phyloP scores from a whole-genome alignment of 345 rosid genomes.

The Lumnitzera littorea region DNA sequence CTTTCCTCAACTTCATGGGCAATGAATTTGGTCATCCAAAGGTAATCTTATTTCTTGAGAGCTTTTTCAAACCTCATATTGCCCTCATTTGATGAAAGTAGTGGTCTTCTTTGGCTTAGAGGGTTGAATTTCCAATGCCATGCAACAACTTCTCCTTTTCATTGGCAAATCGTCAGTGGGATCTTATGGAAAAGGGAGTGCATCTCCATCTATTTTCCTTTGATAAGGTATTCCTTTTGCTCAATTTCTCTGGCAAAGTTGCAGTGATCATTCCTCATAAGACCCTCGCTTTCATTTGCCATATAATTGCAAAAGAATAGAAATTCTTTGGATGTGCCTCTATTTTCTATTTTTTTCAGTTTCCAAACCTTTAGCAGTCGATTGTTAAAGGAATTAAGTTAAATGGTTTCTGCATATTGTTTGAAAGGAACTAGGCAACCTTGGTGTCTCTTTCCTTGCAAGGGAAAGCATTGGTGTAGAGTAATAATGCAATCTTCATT shows the following conservation, averaged over 20 bases:
- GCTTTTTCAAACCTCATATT: neutral
- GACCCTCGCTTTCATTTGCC: no score
- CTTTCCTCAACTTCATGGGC: constrained; percentile 96
- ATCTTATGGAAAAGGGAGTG: constrained; percentile 58
- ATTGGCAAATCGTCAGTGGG: constrained; percentile 81
- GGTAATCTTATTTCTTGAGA: constrained; percentile 28
- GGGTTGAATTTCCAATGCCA: constrained; percentile 87
- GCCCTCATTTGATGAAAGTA: constrained; percentile 14
- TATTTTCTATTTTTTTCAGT: no score
- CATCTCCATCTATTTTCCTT: constrained; percentile 57
- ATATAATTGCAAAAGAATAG: no score
- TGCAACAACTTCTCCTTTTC: constrained; percentile 82
- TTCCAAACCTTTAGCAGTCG: no score
- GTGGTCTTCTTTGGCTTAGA: constrained; percentile 35
- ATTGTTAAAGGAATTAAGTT: no score
- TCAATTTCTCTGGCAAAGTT: neutral
- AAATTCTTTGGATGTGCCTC: no score
- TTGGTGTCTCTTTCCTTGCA: no score
- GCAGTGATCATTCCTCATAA: no score
- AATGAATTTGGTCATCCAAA: constrained; percentile 96
- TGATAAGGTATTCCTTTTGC: constrained; percentile 46
- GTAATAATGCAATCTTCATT: neutral
- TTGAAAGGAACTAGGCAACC: no score
- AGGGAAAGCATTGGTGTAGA: neutral
- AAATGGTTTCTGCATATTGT: no score